Percentiles rank a stretch among this genome's conserved stretches.
Evolutionary conservation across 139 green algal species (phyloP).

Genomic region (Coccomyxa sp.): DNA sequence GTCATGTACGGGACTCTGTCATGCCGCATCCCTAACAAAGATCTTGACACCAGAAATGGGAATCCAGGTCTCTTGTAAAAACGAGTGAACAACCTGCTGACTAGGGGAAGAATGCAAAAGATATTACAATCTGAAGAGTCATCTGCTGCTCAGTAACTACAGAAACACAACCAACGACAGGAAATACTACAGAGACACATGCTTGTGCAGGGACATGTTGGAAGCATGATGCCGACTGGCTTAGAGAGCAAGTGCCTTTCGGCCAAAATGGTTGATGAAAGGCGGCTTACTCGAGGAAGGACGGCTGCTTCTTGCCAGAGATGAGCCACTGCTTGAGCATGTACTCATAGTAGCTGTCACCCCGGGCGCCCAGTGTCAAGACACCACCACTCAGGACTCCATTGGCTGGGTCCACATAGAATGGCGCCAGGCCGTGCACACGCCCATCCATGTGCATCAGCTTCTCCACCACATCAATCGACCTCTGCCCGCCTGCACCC

Average conservation of each 20-base stretch:
- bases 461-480: constrained; percentile 17
- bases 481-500: constrained; percentile 1
- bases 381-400: constrained; percentile 9
- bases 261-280: too few relatives aligned
- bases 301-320: constrained; percentile 18
- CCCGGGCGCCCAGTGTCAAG: constrained; percentile 42
- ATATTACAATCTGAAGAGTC: too few relatives aligned
- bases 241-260: too few relatives aligned
- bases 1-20: not conserved
- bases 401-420: constrained; percentile 17
- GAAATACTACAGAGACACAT: too few relatives aligned
- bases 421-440: constrained; percentile 12
- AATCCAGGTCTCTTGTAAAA: too few relatives aligned
- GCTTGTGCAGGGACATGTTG: too few relatives aligned
- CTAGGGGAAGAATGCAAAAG: too few relatives aligned
- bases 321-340: constrained; percentile 78
- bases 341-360: constrained; percentile 78
- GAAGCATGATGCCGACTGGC: too few relatives aligned
- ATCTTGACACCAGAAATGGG: too few relatives aligned
- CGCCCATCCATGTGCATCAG: constrained; percentile 13
- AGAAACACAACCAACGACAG: too few relatives aligned
- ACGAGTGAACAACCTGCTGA: too few relatives aligned
- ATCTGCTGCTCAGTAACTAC: too few relatives aligned
- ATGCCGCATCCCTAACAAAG: not conserved
- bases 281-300: not conserved